Base-by-base conservation (phyloP, 2,329 filamentous ascomycete genomes). In the Aspergillus pseudoviridinutans region DNA sequence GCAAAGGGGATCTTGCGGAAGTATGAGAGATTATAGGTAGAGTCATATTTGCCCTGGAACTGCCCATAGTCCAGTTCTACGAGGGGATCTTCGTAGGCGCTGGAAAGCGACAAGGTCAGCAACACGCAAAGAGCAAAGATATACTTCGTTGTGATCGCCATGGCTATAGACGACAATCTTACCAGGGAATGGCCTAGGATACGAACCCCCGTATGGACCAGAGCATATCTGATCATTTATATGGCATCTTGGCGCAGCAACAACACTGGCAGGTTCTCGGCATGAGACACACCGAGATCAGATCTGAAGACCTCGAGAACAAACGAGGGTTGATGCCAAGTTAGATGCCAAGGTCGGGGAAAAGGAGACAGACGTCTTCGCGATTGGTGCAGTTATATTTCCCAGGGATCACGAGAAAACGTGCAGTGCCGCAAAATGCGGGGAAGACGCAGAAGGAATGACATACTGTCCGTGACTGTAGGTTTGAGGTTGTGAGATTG, bases 1-100 rank as follows among this genome's bases (percentile, higher is more conserved):
- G 81, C 84, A 63, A 82, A 87, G 17, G 84, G 84, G 51, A 87
- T 85, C 63, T 82, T 85, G 59, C 79, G 80, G 71, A 79, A 87
- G 70, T 85, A 84, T 27, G 79, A 81, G 46, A 86, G 79, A 64
- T 86, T 84, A 64, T 85, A 85, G 2, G 68, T 63, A 8, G 71
- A 59, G 20, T 79, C 78, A 62, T 82, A 82, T 49, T 78, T 77
- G 20, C 84, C 83, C 61, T 78, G 73, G 59, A 86, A 84, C 20
- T 73, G 77, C 28, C 80, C 80, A 62, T 82, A 82, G 66, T 79
- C 76, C 6, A 82, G 73, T 3, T 64, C 61, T 6, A 77, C 74
- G 17, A 76, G 61, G 28, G 79, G 74, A 29, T 74, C 61, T 35
- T 62, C 61, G 35, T 65, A 68, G 47, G 63, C 64, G 28, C 50